These are phyloP conservation scores for Nigrospora sphaerica DNA, from an alignment of 2,329 filamentous ascomycete genomes.

Conservation along the genomic window DNA sequence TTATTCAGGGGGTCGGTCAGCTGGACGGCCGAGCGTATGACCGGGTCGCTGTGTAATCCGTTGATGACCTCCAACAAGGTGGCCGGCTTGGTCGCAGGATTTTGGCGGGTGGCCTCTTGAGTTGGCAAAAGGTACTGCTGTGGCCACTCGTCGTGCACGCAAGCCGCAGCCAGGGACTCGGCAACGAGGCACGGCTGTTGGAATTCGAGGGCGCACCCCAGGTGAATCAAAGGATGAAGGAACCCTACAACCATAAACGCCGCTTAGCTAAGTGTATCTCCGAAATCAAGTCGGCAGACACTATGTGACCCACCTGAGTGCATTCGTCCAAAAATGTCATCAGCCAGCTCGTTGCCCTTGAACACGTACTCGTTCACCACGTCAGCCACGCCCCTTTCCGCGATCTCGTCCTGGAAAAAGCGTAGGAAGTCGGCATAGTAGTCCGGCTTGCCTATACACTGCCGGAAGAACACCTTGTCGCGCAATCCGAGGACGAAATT, in stretches of 20 bases:
- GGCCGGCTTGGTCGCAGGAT: not conserved
- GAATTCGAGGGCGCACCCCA: not conserved
- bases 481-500: not conserved
- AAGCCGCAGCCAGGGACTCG: not conserved
- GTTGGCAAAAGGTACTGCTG: not conserved
- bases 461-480: not conserved
- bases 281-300: too few species aligned
- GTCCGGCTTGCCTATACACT: not conserved
- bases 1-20: not conserved
- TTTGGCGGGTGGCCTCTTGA: not conserved
- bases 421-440: not conserved
- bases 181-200: not conserved
- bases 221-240: not conserved
- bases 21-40: not conserved
- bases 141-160: not conserved
- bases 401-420: not conserved
- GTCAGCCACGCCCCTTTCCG: not conserved
- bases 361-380: not conserved
- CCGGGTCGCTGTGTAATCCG: not conserved
- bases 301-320: not conserved
- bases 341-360: not conserved
- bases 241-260: not conserved
- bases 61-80: not conserved
- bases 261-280: too few species aligned
- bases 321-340: not conserved